phyloP scores from a whole-genome alignment of 2,329 filamentous ascomycete species.

The Pseudocercospora pini-densiflorae region DNA sequence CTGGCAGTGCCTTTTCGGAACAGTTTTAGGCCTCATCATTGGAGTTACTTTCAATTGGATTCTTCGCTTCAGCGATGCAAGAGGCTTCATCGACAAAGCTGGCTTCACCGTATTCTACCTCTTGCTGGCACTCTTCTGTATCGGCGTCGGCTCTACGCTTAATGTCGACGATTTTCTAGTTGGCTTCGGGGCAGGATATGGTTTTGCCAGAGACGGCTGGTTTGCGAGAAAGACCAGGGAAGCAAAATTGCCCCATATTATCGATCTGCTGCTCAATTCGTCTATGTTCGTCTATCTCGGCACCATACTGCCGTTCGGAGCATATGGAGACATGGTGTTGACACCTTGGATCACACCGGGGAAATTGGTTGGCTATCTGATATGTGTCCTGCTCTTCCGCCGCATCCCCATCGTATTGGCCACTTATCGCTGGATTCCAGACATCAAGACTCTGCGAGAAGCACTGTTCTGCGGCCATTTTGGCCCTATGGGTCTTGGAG shows the following conservation, averaged over 20 bases:
- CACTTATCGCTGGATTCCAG: conserved; percentile 53
- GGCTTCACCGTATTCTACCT: conserved; percentile 62
- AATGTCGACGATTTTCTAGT: conserved; percentile 62
- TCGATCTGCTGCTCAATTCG: conserved; percentile 61
- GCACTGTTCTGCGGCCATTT: conserved; percentile 62
- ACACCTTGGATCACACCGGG: conserved; percentile 48
- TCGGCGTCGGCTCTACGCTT: conserved; percentile 57
- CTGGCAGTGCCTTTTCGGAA: conserved; percentile 59
- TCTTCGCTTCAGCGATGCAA: conserved; percentile 52
- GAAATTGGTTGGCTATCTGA: conserved; percentile 51
- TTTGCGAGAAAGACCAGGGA: conserved; percentile 54
- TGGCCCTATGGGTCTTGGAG: conserved; percentile 62
- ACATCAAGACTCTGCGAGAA: conserved; percentile 56
- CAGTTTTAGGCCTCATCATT: conserved; percentile 52
- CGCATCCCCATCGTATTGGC: conserved; percentile 57
- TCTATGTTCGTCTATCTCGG: conserved; percentile 63
- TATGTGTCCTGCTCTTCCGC: conserved; percentile 57
- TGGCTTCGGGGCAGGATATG: conserved; percentile 60
- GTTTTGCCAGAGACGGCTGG: conserved; percentile 60
- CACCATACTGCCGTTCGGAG: conserved; percentile 57
- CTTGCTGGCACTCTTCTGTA: conserved; percentile 56
- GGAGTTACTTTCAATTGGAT: conserved; percentile 54
- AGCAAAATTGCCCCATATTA: conserved; percentile 53
- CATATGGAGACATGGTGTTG: conserved; percentile 46
- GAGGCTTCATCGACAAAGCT: conserved; percentile 53